phyloP scores from a whole-genome alignment of 495 filamentous ascomycete genomes.

The Cryomyces minteri region DNA sequence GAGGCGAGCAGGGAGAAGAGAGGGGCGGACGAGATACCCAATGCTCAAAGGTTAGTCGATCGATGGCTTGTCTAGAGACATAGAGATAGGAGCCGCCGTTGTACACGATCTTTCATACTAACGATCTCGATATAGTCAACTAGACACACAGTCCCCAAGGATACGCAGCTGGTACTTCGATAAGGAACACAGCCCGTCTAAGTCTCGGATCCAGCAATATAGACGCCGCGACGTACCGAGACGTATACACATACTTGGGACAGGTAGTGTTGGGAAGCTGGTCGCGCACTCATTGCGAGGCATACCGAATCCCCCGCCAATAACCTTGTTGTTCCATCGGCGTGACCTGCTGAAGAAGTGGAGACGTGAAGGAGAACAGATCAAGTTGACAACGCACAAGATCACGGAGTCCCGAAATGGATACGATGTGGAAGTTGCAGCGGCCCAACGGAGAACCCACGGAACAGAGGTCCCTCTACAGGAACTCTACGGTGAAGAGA shows the following conservation, averaged over 20 bases:
- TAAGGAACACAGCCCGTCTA: too few species aligned
- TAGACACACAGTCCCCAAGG: too few species aligned
- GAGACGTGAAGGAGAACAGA: constrained; percentile 13
- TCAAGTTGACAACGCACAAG: constrained; percentile 21
- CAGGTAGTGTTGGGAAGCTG: constrained; percentile 39
- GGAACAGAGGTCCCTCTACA: constrained; percentile 1
- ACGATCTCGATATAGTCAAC: too few species aligned
- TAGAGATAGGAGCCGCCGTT: too few species aligned
- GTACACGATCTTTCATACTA: too few species aligned
- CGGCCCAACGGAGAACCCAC: constrained; percentile 4
- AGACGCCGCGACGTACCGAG: constrained; percentile 1
- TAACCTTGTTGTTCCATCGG: constrained; percentile 36
- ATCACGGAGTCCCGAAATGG: constrained; percentile 19
- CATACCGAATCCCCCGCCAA: constrained; percentile 36
- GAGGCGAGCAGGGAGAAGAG: too few species aligned
- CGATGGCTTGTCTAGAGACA: too few species aligned
- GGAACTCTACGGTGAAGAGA: not conserved
- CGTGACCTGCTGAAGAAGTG: constrained; percentile 20
- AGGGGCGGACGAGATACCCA: not conserved
- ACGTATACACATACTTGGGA: constrained; percentile 39
- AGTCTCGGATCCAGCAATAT: not conserved
- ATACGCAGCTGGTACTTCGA: too few species aligned
- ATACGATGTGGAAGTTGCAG: constrained; percentile 32
- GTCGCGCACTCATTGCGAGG: constrained; percentile 39
- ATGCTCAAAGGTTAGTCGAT: not conserved